phyloP scores from a whole-genome alignment of 2,329 filamentous ascomycete species.

The Nectriaceae sp. region DNA sequence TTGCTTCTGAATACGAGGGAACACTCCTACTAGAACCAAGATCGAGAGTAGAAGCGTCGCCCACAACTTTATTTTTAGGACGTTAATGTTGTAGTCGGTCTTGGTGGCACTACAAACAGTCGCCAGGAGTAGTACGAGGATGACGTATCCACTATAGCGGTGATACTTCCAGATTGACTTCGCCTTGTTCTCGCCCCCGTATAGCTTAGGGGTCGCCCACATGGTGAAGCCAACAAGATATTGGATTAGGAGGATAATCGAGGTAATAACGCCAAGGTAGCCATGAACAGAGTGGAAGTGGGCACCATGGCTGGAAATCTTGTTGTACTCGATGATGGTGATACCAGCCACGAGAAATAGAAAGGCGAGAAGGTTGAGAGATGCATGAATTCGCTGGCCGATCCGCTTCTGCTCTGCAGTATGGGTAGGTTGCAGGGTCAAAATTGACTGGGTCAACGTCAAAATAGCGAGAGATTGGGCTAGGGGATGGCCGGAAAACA shows the following conservation, averaged over 20 bases:
- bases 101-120: conserved; percentile 75
- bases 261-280: conserved; percentile 77
- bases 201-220: conserved; percentile 73
- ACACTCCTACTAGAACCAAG: conserved; percentile 70
- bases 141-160: conserved; percentile 72
- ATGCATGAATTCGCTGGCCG: conserved; percentile 65
- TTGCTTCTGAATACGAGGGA: conserved; percentile 76
- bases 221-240: conserved; percentile 79
- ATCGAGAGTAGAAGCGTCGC: conserved; percentile 66
- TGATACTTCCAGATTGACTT: conserved; percentile 92
- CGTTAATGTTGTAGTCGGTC: conserved; percentile 71
- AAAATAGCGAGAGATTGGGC: conserved; percentile 68
- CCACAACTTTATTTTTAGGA: conserved; percentile 76
- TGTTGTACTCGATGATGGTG: conserved; percentile 80
- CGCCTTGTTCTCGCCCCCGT: conserved; percentile 77
- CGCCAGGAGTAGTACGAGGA: conserved; percentile 69
- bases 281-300: conserved; percentile 84
- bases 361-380: conserved; percentile 67
- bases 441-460: conserved; percentile 74
- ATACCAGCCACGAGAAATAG: conserved; percentile 65
- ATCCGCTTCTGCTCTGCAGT: conserved; percentile 71
- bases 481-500: conserved; percentile 89
- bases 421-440: conserved; percentile 86
- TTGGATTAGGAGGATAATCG: conserved; percentile 70
- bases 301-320: conserved; percentile 63